Percentiles rank a stretch among this genome's conserved stretches.
These are phyloP conservation scores for Zygotorulaspora sp. DNA, from an alignment of 805 yeast species.

Conservation along the genomic window DNA sequence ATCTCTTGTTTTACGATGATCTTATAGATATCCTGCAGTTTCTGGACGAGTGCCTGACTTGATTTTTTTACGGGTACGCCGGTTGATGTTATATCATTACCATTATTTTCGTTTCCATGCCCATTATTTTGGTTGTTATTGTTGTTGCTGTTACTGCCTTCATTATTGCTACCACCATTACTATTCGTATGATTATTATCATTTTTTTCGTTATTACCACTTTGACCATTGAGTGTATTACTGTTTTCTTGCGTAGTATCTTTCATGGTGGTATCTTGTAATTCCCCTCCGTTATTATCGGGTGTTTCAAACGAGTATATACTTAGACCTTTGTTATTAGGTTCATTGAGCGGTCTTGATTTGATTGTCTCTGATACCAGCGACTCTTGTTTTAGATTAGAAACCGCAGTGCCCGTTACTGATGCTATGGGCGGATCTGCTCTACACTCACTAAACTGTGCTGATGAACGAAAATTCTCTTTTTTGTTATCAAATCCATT, in stretches of 20 bases:
- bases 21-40: slow-evolving; percentile 70
- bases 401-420: too few species aligned
- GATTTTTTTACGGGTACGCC: slow-evolving; percentile 24
- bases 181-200: slow-evolving; percentile 5
- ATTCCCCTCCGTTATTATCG: slow-evolving; percentile 3
- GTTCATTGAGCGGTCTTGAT: not conserved
- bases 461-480: too few species aligned
- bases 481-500: too few species aligned
- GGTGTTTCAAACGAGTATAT: not conserved
- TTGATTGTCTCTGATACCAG: too few species aligned
- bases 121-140: slow-evolving; percentile 14
- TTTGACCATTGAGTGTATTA: slow-evolving; percentile 2
- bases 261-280: slow-evolving; percentile 2
- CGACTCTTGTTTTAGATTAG: too few species aligned
- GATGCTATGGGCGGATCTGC: too few species aligned
- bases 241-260: slow-evolving; percentile 3
- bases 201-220: slow-evolving; percentile 4
- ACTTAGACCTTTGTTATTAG: not conserved
- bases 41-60: slow-evolving; percentile 54
- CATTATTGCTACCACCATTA: slow-evolving; percentile 4
- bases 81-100: slow-evolving; percentile 21
- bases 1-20: slow-evolving; percentile 63
- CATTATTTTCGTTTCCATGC: slow-evolving; percentile 22
- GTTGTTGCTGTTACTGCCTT: slow-evolving; percentile 5
- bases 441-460: too few species aligned